phyloP scores from a whole-genome alignment of 2,329 filamentous ascomycete species.

The Neurospora crassa region DNA sequence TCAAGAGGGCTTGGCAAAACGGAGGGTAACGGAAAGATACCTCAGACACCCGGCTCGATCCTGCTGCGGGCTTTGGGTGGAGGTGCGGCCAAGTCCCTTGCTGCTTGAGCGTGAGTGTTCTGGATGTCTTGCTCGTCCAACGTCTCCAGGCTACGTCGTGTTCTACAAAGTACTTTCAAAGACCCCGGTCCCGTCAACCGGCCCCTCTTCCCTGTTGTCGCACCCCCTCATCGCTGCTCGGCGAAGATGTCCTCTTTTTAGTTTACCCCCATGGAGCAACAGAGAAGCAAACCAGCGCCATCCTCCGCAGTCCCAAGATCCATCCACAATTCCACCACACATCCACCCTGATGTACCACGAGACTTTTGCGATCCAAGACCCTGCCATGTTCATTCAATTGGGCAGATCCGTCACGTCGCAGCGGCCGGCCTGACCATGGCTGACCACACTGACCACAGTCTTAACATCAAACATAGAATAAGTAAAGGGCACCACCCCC shows the following conservation, averaged over 20 bases:
- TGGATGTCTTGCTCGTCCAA: conserved; percentile 9
- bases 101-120: background rate
- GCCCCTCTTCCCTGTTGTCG: conserved; percentile 10
- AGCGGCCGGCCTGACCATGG: conserved; percentile 15
- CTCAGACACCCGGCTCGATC: background rate
- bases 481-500: conserved; percentile 13
- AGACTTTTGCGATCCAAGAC: conserved; percentile 10
- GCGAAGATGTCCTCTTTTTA: background rate
- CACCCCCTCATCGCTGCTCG: conserved; percentile 10
- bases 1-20: background rate
- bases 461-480: conserved; percentile 15
- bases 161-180: conserved; percentile 10
- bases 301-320: conserved; percentile 9
- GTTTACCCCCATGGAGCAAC: background rate
- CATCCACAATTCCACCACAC: conserved; percentile 4
- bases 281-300: conserved; percentile 5
- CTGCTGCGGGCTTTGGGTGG: background rate
- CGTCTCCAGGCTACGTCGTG: conserved; percentile 7
- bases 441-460: background rate
- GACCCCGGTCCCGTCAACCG: conserved; percentile 13
- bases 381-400: conserved; percentile 10
- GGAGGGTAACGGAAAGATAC: background rate
- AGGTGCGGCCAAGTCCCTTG: background rate
- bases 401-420: conserved; percentile 7
- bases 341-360: conserved; percentile 16